These are phyloP conservation scores for Argentina anserina DNA, from an alignment of 306 rosid genomes.

Conservation along the genomic window DNA sequence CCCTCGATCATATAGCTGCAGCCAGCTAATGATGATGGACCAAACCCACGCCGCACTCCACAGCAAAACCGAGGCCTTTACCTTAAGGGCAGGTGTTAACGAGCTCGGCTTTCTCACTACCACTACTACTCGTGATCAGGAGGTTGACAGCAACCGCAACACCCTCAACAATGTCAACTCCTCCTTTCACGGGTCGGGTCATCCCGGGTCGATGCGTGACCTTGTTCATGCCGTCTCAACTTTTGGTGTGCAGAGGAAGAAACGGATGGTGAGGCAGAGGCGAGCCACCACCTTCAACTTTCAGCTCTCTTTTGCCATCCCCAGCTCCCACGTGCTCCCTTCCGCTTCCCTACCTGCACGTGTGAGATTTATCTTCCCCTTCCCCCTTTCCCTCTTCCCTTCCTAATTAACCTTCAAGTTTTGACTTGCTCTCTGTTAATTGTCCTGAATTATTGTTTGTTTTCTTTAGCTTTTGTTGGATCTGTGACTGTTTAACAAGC, in stretches of 20 bases:
- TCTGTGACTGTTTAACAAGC: neutral
- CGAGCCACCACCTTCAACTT: slow-evolving; percentile 41
- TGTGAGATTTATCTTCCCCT: slow-evolving; percentile 43
- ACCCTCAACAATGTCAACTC: slow-evolving; percentile 17
- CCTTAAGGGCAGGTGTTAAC: slow-evolving; percentile 54
- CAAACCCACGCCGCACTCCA: neutral
- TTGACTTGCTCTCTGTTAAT: neutral
- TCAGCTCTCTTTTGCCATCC: slow-evolving; percentile 20
- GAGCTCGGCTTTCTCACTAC: slow-evolving; percentile 36
- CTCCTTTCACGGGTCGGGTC: slow-evolving; percentile 39
- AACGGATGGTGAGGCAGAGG: slow-evolving; percentile 66
- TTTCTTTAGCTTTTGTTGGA: neutral
- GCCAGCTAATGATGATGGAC: slow-evolving; percentile 53
- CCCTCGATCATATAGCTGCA: neutral
- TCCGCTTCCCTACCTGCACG: slow-evolving; percentile 40
- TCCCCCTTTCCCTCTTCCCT: too few species aligned
- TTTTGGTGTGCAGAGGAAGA: slow-evolving; percentile 59
- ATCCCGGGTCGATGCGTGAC: slow-evolving; percentile 28
- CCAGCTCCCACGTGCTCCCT: slow-evolving; percentile 45
- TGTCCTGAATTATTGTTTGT: neutral
- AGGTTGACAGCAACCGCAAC: slow-evolving; percentile 21
- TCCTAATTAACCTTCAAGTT: neutral
- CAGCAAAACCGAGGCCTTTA: slow-evolving; percentile 60
- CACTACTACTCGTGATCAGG: neutral
- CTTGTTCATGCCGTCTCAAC: slow-evolving; percentile 37